Evolutionary conservation across 768 basidiomycete genomes (phyloP).

Genomic region (Mycena indigotica): DNA sequence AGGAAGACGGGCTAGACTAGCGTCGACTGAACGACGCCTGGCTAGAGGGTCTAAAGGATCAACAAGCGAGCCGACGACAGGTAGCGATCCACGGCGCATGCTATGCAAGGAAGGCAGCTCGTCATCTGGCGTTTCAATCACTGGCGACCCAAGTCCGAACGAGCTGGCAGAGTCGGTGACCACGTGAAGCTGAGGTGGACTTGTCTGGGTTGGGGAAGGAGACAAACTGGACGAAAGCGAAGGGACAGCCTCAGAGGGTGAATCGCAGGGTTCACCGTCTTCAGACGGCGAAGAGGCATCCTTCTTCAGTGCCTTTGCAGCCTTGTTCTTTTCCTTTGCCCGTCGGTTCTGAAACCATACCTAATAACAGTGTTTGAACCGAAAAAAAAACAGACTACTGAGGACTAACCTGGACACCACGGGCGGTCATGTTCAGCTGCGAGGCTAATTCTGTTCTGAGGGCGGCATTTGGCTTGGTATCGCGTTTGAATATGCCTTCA

Average conservation of each 20-base stretch:
- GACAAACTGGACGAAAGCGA: conserved; percentile 18
- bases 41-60: conserved; percentile 46
- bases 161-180: conserved; percentile 37
- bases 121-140: conserved; percentile 39
- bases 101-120: conserved; percentile 33
- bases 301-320: conserved; percentile 44
- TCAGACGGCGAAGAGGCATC: conserved; percentile 29
- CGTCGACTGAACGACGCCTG: conserved; percentile 48
- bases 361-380: conserved; percentile 41
- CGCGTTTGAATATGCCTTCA: conserved; percentile 82
- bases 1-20: conserved; percentile 52
- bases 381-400: conserved; percentile 11
- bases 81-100: conserved; percentile 57
- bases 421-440: conserved; percentile 87
- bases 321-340: conserved; percentile 80
- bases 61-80: conserved; percentile 42
- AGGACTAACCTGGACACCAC: conserved; percentile 86
- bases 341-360: conserved; percentile 93
- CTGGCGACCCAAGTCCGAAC: conserved; percentile 41
- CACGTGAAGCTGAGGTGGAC: conserved; percentile 43
- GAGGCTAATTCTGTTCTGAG: conserved; percentile 78
- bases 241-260: conserved; percentile 14
- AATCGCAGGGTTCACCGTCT: conserved; percentile 22
- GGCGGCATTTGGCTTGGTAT: conserved; percentile 88
- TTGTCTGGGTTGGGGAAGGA: conserved; percentile 17